Base-by-base conservation (phyloP, 148 eudicot species). In the Vaccinium macrocarpon region DNA sequence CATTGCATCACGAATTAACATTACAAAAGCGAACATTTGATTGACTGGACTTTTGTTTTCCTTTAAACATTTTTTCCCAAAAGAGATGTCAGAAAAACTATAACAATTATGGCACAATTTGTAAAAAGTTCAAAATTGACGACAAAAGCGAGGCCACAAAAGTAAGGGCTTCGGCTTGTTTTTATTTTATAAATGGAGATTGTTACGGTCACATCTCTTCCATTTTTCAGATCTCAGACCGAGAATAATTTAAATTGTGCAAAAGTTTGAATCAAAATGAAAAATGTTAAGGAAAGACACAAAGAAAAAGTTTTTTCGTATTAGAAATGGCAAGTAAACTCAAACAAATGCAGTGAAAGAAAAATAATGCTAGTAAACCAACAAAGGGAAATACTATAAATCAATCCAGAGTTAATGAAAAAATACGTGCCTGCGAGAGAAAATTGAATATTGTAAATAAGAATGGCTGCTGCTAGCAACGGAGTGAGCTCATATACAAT, bases 401-500 rank as follows among this genome's bases (percentile, higher is more conserved):
- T 56, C 5, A 56, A 15, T 59, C 8, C 3, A 2, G 32, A 68
- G 38, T 25, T 18, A 27, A 2, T 25, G 35, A 15, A 68, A 68
- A 10, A n/a, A 29, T 15, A 51, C 23, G 0, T 86, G 92, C 93
- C 93, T 48, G 93, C 89, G 51, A 91, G 92, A 66, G 89, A 83
- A 16, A 89, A 90, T 68, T 91, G 94, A 42, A 93, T 35, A 70
- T 27, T 88, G 87, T 88, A 81, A 5, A 91, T 75, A 48, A 80
- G 66, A 62, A 93, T 68, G 77, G 88, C 84, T 9, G 83, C 1
- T 19, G 82, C 91, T 8, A 93, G 89, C 82, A 89, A 78, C 18
- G 93, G 94, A 0, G 94, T 90, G 76, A 92, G 91, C 19, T 79
- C 18, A 13, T 80, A 68, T 1, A 93, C 93, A 27, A 90, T 82